A percentile compares a stretch with the other conserved stretches of the same genome.
phyloP scores from a whole-genome alignment of 306 rosid species.

The Castanea crenata region DNA sequence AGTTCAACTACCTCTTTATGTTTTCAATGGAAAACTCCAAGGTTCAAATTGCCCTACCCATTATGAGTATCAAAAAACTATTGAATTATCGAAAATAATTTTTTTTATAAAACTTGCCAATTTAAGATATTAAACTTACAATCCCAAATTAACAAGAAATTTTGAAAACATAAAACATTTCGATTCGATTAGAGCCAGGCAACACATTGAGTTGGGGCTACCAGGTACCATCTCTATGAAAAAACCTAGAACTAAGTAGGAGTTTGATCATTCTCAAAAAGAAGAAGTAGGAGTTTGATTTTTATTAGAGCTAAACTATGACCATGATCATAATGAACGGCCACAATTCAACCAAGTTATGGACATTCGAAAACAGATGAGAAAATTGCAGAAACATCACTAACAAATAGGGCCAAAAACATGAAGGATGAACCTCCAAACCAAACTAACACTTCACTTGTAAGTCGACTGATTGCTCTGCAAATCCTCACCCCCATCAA shows the following conservation, averaged over 20 bases:
- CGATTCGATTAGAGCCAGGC: no score
- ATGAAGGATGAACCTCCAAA: not conserved
- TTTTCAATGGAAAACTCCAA: no score
- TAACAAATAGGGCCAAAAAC: conserved; percentile 1
- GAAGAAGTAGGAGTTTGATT: not conserved
- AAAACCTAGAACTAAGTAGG: not conserved
- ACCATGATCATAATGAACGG: not conserved
- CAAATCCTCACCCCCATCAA: conserved; percentile 39
- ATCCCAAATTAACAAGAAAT: not conserved
- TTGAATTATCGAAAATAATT: no score
- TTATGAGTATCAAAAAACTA: no score
- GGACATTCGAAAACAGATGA: conserved; percentile 13
- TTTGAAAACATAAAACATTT: not conserved
- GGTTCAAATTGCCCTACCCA: no score
- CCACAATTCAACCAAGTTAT: conserved; percentile 2
- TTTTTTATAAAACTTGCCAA: no score
- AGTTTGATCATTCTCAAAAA: not conserved
- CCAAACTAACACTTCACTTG: conserved; percentile 43
- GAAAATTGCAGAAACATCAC: conserved; percentile 14
- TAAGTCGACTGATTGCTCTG: conserved; percentile 50
- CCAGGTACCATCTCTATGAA: not conserved
- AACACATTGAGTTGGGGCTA: not conserved
- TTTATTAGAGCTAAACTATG: not conserved
- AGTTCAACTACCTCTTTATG: no score
- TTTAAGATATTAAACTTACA: not conserved